Conservation (phyloP, 2,329 filamentous ascomycete genomes). For the Cladosporium halotolerans region DNA sequence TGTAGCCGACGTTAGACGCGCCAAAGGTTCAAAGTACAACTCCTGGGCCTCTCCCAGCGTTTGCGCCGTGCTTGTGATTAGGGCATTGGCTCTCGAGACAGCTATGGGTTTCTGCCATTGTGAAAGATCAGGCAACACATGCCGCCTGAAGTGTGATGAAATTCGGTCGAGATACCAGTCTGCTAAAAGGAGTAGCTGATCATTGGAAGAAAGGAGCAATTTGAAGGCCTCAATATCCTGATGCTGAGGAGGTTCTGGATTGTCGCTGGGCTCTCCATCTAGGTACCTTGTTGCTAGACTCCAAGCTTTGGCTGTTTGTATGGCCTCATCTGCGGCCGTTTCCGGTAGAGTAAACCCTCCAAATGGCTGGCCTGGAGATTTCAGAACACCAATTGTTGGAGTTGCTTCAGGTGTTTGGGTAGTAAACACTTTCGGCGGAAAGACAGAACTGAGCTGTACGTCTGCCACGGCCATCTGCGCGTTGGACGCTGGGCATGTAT, state of each 20-base stretch:
- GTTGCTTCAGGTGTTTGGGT: conserved; percentile 41
- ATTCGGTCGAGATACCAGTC: conserved; percentile 44
- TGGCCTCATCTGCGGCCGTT: conserved; percentile 30
- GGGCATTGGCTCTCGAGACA: conserved; percentile 23
- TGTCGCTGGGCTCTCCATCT: conserved; percentile 3
- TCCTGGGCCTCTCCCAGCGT: conserved; percentile 32
- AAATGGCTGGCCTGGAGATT: conserved; percentile 35
- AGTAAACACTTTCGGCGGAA: conserved; percentile 38
- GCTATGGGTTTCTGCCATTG: conserved; percentile 23
- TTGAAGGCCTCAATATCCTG: conserved; percentile 16
- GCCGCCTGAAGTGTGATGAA: conserved; percentile 35
- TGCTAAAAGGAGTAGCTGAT: conserved; percentile 17
- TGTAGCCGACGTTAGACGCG: conserved; percentile 25
- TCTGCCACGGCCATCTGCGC: background rate
- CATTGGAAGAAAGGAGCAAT: conserved; percentile 8
- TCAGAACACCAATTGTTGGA: conserved; percentile 35
- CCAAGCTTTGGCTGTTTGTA: conserved; percentile 39
- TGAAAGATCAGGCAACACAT: conserved; percentile 20
- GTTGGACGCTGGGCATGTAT: background rate
- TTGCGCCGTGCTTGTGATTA: conserved; percentile 33
- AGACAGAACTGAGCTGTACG: conserved; percentile 31
- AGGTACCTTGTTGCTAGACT: conserved; percentile 41
- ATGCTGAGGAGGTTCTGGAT: background rate
- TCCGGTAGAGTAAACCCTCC: conserved; percentile 34
- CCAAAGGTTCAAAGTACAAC: conserved; percentile 38